Conservation (phyloP, 169 alveolate genomes). For the Eimeria brunetti region DNA sequence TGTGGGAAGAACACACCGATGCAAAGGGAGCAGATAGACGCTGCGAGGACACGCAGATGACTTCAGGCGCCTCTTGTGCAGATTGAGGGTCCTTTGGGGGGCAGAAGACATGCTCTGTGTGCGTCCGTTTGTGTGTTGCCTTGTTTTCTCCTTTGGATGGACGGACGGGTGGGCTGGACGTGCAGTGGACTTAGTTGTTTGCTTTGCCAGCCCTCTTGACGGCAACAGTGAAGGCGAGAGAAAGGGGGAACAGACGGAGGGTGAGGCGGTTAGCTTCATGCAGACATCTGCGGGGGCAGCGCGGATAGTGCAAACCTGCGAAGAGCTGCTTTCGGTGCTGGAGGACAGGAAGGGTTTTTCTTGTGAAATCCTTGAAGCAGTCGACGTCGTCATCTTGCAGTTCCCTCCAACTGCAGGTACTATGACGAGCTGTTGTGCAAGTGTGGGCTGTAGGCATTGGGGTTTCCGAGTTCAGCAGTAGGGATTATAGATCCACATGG, state of each 20-base stretch:
- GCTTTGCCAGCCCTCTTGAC: conserved; percentile 48
- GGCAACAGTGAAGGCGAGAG: not conserved
- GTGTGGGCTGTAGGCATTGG: not conserved
- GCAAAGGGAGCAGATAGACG: not conserved
- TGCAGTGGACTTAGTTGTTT: conserved; percentile 37
- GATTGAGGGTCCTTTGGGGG: not conserved
- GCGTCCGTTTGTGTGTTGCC: not conserved
- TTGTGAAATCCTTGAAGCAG: conserved; percentile 30
- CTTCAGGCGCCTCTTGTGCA: not conserved
- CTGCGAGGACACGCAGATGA: not conserved
- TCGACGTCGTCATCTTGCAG: conserved; percentile 47
- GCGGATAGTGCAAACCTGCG: conserved; percentile 13
- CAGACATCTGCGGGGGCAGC: conserved; percentile 50
- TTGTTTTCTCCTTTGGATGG: not conserved
- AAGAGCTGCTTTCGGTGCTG: conserved; percentile 45
- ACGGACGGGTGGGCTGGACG: not conserved
- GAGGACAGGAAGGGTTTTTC: not conserved
- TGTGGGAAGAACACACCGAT: not conserved
- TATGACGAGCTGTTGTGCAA: not conserved
- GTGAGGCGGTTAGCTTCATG: conserved; percentile 39
- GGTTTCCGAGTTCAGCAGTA: not conserved
- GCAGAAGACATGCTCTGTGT: not conserved
- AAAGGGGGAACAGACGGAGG: not conserved
- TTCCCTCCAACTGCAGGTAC: conserved; percentile 51
- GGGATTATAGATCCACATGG: not conserved